phyloP scores from a whole-genome alignment of 1,139 yeast genomes.

The Blastobotrys malaysiensis region DNA sequence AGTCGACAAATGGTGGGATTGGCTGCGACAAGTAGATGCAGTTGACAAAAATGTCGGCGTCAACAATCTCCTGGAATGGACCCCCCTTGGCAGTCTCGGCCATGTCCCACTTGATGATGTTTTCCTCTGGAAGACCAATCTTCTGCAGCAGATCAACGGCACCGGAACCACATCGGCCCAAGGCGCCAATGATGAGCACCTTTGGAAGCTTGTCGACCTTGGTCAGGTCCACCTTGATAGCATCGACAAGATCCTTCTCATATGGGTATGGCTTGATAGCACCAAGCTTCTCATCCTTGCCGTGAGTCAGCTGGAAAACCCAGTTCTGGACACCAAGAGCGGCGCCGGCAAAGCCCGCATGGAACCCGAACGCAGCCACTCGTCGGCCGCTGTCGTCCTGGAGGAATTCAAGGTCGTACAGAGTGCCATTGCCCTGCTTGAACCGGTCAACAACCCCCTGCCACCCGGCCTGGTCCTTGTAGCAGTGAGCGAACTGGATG shows the following conservation, averaged over 20 bases:
- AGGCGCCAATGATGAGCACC: slow-evolving; percentile 88
- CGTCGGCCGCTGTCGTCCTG: slow-evolving; percentile 94
- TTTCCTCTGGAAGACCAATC: slow-evolving; percentile 82
- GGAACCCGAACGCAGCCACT: slow-evolving; percentile 98
- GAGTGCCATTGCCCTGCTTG: slow-evolving; percentile 83
- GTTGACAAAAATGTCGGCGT: slow-evolving; percentile 83
- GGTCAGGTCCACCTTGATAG: slow-evolving; percentile 53
- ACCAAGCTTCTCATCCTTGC: slow-evolving; percentile 52
- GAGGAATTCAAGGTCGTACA: slow-evolving; percentile 90
- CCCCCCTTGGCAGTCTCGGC: slow-evolving; percentile 96
- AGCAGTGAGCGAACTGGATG: slow-evolving; percentile 97
- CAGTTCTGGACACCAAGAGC: slow-evolving; percentile 92
- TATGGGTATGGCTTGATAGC: slow-evolving; percentile 78
- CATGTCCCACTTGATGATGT: slow-evolving; percentile 92
- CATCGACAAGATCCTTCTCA: slow-evolving; percentile 65
- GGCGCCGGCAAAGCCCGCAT: slow-evolving; percentile 99
- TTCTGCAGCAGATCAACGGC: slow-evolving; percentile 78
- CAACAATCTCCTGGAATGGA: slow-evolving; percentile 86
- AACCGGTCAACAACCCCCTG: slow-evolving; percentile 80
- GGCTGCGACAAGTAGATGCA: slow-evolving; percentile 93
- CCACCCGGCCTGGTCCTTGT: slow-evolving; percentile 98
- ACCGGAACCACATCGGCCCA: slow-evolving; percentile 99
- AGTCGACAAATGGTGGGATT: slow-evolving; percentile 84
- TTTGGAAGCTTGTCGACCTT: slow-evolving; percentile 68
- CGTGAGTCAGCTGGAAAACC: slow-evolving; percentile 81